These are phyloP conservation scores for Colletotrichum sp. DNA, from an alignment of 2,329 filamentous ascomycete species.

Conservation along the genomic window DNA sequence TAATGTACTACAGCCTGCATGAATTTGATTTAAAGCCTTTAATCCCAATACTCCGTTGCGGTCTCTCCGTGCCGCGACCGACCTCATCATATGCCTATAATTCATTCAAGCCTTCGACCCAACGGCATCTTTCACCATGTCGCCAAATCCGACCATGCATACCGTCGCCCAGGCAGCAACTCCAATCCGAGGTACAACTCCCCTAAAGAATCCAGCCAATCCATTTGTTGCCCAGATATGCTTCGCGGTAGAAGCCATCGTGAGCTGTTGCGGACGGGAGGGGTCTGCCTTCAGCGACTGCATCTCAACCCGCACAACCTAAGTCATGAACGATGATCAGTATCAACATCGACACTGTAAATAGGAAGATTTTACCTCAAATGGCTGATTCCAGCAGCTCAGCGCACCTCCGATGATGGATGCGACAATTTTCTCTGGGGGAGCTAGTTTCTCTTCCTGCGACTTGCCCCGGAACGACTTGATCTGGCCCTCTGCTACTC, in stretches of 20 bases:
- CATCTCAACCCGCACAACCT: neutral
- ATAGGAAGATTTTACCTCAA: neutral
- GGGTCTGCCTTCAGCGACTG: constrained; percentile 6
- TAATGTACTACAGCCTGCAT: constrained; percentile 6
- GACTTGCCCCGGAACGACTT: neutral
- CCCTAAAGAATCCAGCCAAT: neutral
- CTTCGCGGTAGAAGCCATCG: neutral
- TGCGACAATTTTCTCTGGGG: constrained; percentile 8
- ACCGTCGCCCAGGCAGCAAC: constrained; percentile 10
- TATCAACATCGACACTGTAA: neutral
- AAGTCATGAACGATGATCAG: neutral
- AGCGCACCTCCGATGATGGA: constrained; percentile 17
- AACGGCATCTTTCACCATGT: neutral
- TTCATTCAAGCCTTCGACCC: neutral
- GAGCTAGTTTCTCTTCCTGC: neutral
- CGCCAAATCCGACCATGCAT: constrained; percentile 6
- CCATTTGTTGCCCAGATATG: constrained; percentile 8
- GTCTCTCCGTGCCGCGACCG: neutral
- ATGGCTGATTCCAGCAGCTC: constrained; percentile 22
- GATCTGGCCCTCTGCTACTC: constrained; percentile 15
- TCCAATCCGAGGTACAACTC: neutral
- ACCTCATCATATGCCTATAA: too few species aligned
- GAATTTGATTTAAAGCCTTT: neutral
- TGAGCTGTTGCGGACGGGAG: neutral
- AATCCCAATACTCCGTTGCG: neutral